These are phyloP conservation scores for Boletus fagicola DNA, from an alignment of 768 basidiomycete genomes.

Conservation along the genomic window DNA sequence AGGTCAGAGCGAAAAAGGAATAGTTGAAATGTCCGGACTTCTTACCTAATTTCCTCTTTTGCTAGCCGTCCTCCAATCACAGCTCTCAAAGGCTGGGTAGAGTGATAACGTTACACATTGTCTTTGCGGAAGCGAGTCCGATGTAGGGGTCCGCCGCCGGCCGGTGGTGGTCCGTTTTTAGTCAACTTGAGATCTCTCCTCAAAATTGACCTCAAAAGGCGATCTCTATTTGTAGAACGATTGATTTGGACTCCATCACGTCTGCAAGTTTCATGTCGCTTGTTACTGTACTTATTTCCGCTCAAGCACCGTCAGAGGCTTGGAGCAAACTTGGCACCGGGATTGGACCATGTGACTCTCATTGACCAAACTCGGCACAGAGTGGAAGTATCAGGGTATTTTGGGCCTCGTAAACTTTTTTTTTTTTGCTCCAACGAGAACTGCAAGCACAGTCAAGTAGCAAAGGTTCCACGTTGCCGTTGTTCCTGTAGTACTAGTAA, in stretches of 20 bases:
- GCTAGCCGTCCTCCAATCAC: background rate
- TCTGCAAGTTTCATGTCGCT: conserved; percentile 7
- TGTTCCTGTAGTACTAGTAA: background rate
- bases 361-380: background rate
- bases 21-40: background rate
- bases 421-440: background rate
- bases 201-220: conserved; percentile 7
- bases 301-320: conserved; percentile 22
- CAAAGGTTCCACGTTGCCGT: background rate
- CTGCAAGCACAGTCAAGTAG: background rate
- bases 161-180: background rate
- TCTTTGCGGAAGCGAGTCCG: background rate
- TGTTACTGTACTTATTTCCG: conserved; percentile 19
- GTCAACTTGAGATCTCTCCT: background rate
- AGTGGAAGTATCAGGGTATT: background rate
- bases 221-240: background rate
- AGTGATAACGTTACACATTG: background rate
- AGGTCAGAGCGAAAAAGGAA: background rate
- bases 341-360: background rate
- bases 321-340: background rate
- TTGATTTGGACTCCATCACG: background rate
- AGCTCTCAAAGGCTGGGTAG: background rate
- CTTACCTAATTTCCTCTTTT: background rate
- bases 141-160: background rate
- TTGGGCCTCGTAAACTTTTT: background rate